Base-by-base conservation (phyloP, 768 basidiomycete genomes). In the Hortiboletus flavorubellus region DNA sequence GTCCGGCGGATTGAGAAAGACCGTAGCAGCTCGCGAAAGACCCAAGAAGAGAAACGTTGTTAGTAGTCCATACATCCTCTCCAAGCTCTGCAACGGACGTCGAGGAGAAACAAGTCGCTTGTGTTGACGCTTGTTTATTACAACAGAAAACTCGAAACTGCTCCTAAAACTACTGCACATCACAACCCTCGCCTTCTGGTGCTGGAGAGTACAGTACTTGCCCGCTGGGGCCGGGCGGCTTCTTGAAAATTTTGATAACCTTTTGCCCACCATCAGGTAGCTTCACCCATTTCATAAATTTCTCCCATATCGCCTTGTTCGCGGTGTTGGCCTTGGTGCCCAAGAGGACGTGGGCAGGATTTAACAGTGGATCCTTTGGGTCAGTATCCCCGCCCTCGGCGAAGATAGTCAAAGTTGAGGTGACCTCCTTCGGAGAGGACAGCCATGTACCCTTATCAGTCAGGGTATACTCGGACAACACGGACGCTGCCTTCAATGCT, bases 1-100 rank as follows among this genome's bases (percentile, higher is more conserved):
- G 3, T 73, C 58, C 8, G 67, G 58, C 40, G 88, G 84, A 52
- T 77, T 77, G 16, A 89, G 73, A 65, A 84, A 89, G 30, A 89
- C 78, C 43, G 80, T 71, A 9, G 85, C 74, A 21, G 86, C 85
- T 56, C 71, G 72, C 35, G 76, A 74, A 29, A 80, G 63, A 29
- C 69, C 62, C n/a, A 63, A 51, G 51, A 70, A 68, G 50, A 74
- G 48, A 37, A 71, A 42, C 41, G 65, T 61, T 18, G 60, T 56
- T 37, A 68, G 47, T 30, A 70, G 43, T 46, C 58, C 48, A 38
- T 62, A 52, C 69, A 68, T 64, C 49, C 29, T 62, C 29, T 31
- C 14, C 46, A 23, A 26, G n/a, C 26, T 26, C 26, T 26, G 1
- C 26, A 26, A 26, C 26, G 5, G 26, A 49, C 21, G 53, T 41